Evolutionary conservation across 2,329 filamentous ascomycete species (phyloP), one percentile per base, ranked within the genome.

Genomic region (Ophiostoma quercus): DNA sequence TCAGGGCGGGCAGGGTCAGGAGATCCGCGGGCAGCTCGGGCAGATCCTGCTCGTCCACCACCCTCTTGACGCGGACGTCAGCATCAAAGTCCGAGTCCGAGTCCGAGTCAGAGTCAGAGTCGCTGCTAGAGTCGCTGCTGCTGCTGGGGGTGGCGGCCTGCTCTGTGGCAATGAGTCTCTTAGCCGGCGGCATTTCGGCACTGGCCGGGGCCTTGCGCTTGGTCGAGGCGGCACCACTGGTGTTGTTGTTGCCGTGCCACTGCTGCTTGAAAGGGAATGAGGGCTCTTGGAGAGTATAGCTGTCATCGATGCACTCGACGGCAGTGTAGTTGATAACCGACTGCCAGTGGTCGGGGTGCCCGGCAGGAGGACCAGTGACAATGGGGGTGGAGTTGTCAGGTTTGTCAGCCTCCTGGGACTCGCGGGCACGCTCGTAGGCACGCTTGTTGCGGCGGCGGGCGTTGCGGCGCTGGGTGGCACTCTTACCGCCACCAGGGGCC

Each of bases 241-340:
- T 29, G 19, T 8, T 39, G n/a, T 11, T 47, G 1, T 72, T 92
- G 89, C 39, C 39, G 78, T 96, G 92, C 94, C 94, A 97, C 66
- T 91, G 86, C 78, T 97, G 93, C 19, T 91, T 83, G 77, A 97
- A 97, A 0, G 94, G 94, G 76, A 96, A 97, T 0, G 94, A 92
- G 0, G 94, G 94, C 43, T 91, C 85, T 68, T 86, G 90, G 65
- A 96, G 82, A 41, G 85, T 80, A 54, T 92, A 80, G 5, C 84
- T 85, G 39, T 91, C 85, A n/a, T 91, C 84, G 72, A 88, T 87
- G 78, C 94, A 97, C 77, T 98, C 94, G 0, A 96, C 91, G 29
- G 92, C 94, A 32, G 86, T 85, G 72, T 96, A 87, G 12, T 82
- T 84, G 71, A 97, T 89, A 74, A 88, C 92, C 4, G 86, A 81